phyloP scores from a whole-genome alignment of 345 rosid species.

The Kandelia obovata region DNA sequence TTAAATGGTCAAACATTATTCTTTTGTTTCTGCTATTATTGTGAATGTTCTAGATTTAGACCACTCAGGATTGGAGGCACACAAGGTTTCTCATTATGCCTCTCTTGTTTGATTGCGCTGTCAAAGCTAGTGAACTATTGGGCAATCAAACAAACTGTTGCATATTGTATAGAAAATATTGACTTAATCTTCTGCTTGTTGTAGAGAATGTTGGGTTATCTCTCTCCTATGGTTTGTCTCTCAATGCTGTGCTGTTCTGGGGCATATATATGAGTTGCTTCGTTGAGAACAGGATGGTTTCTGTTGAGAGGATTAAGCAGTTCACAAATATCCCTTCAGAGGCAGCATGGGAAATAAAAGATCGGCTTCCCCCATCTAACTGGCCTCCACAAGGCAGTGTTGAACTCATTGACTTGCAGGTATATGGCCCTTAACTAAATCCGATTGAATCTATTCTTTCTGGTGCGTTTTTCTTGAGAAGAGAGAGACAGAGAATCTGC shows the following conservation, averaged over 20 bases:
- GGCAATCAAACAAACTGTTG: not conserved
- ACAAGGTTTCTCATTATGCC: no score
- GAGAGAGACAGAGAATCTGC: not conserved
- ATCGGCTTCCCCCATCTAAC: constrained; percentile 54
- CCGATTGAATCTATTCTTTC: not conserved
- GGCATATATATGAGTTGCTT: constrained; percentile 79
- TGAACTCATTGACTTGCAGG: constrained; percentile 78
- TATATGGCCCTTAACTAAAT: constrained; percentile 18
- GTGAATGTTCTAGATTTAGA: no score
- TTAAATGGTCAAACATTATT: not conserved
- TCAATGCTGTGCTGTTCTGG: constrained; percentile 75
- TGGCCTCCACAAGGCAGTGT: constrained; percentile 81
- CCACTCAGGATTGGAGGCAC: no score
- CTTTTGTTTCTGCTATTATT: not conserved
- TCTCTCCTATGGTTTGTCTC: constrained; percentile 87
- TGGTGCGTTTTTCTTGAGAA: no score
- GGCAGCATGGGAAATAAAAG: constrained; percentile 66
- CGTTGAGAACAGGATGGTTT: constrained; percentile 89
- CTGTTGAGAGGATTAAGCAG: constrained; percentile 90
- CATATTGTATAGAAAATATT: not conserved
- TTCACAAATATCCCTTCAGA: constrained; percentile 76
- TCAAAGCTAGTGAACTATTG: no score
- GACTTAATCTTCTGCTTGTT: constrained; percentile 12
- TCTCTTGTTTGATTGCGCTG: no score
- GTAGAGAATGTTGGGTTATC: constrained; percentile 86